These are phyloP conservation scores for Sclerotinia glacialis DNA, from an alignment of 2,329 filamentous ascomycete genomes.

Conservation along the genomic window DNA sequence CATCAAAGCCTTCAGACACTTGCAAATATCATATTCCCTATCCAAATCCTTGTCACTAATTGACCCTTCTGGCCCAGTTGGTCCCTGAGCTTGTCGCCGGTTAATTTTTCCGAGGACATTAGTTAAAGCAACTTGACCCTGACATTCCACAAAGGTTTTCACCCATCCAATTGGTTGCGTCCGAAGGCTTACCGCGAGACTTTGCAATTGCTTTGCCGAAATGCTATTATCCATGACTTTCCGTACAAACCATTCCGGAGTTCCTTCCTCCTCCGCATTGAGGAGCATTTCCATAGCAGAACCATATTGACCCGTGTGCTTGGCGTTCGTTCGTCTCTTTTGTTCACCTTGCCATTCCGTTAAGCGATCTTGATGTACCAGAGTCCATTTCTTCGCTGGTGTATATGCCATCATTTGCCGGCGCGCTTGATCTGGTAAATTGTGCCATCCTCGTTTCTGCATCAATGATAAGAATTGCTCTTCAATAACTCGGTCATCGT, in stretches of 20 bases:
- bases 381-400: constrained; percentile 92
- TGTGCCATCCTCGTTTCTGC: constrained; percentile 97
- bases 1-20: constrained; percentile 95
- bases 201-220: constrained; percentile 85
- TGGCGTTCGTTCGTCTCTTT: constrained; percentile 74
- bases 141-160: constrained; percentile 91
- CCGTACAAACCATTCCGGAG: constrained; percentile 96
- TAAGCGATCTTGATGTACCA: constrained; percentile 91
- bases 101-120: constrained; percentile 94
- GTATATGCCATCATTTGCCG: constrained; percentile 97
- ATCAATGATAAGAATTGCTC: constrained; percentile 90
- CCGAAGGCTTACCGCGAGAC: constrained; percentile 87
- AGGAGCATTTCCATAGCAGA: constrained; percentile 66
- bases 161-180: constrained; percentile 99
- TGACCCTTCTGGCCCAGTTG: constrained; percentile 50
- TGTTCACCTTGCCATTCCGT: constrained; percentile 94
- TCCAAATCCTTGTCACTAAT: constrained; percentile 67
- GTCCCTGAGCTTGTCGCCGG: constrained; percentile 72
- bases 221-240: constrained; percentile 96
- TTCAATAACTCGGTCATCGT: constrained; percentile 80
- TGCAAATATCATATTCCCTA: constrained; percentile 89
- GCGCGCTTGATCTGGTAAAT: constrained; percentile 88
- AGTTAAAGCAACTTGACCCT: constrained; percentile 92
- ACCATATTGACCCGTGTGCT: constrained; percentile 67
- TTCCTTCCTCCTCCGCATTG: constrained; percentile 89